Percentiles rank a stretch among this genome's conserved stretches.
phyloP scores from a whole-genome alignment of 805 yeast genomes.

The Ogataea corticis region DNA sequence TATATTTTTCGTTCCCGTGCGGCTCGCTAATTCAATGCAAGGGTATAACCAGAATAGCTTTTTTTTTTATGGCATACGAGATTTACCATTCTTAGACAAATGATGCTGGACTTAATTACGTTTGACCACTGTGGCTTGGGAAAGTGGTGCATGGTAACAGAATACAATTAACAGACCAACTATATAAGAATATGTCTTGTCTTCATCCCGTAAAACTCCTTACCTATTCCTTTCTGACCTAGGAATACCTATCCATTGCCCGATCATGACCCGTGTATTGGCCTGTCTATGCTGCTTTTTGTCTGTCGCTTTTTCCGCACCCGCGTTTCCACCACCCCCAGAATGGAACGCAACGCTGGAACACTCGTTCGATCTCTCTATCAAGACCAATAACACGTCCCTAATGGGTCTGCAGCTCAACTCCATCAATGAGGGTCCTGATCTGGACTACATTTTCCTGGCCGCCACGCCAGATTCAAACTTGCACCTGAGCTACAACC shows the following conservation, averaged over 20 bases:
- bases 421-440: constrained; percentile 21
- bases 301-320: not conserved
- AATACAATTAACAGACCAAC: not conserved
- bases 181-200: not conserved
- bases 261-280: not conserved
- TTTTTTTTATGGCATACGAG: not conserved
- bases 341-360: not conserved
- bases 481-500: constrained; percentile 11
- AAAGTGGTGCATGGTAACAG: not conserved
- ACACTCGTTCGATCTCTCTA: constrained; percentile 7
- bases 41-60: not conserved
- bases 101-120: too few species aligned
- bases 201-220: not conserved
- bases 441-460: constrained; percentile 19
- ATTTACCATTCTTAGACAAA: too few species aligned
- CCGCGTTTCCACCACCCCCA: not conserved
- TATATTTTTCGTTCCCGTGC: not conserved
- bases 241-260: too few species aligned
- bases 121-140: too few species aligned
- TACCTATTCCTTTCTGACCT: too few species aligned
- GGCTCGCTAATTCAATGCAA: not conserved
- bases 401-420: constrained; percentile 10
- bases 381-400: constrained; percentile 6
- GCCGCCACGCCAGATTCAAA: constrained; percentile 13
- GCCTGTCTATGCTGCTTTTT: not conserved